phyloP scores from a whole-genome alignment of 371 early-diverging fungal genomes.

The Fennellomyces sp. region DNA sequence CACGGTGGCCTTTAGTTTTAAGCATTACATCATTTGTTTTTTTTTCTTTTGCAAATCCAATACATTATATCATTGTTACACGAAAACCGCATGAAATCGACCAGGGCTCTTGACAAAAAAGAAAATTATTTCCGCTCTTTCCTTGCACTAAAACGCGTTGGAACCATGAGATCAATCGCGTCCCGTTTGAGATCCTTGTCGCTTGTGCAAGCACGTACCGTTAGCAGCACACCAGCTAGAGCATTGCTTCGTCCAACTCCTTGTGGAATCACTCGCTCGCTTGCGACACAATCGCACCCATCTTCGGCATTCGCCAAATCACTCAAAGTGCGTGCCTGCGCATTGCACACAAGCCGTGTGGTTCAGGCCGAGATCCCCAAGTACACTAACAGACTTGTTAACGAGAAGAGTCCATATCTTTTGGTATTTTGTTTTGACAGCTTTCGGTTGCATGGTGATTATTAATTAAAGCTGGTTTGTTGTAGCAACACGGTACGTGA shows the following conservation, averaged over 20 bases:
- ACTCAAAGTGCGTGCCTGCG: neutral
- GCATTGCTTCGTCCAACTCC: neutral
- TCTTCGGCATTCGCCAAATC: neutral
- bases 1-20: slow-evolving; percentile 24
- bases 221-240: neutral
- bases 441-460: neutral
- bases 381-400: slow-evolving; percentile 2
- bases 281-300: neutral
- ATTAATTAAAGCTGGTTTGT: neutral
- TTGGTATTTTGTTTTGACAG: slow-evolving; percentile 3
- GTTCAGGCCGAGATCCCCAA: slow-evolving; percentile 1
- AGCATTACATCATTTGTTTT: no score
- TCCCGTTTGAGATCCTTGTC: neutral
- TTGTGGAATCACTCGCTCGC: neutral
- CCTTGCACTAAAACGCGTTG: no score
- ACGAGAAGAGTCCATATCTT: slow-evolving; percentile 15
- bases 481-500: slow-evolving; percentile 19
- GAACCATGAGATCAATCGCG: slow-evolving; percentile 5
- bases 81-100: no score
- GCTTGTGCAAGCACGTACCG: neutral
- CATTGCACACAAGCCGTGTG: neutral
- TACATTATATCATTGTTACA: no score
- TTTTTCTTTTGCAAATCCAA: no score
- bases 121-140: no score
- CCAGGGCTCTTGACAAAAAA: no score